Percentiles rank a stretch among this genome's conserved stretches.
phyloP scores from a whole-genome alignment of 495 filamentous ascomycete species.

The Daldinia concentrica region DNA sequence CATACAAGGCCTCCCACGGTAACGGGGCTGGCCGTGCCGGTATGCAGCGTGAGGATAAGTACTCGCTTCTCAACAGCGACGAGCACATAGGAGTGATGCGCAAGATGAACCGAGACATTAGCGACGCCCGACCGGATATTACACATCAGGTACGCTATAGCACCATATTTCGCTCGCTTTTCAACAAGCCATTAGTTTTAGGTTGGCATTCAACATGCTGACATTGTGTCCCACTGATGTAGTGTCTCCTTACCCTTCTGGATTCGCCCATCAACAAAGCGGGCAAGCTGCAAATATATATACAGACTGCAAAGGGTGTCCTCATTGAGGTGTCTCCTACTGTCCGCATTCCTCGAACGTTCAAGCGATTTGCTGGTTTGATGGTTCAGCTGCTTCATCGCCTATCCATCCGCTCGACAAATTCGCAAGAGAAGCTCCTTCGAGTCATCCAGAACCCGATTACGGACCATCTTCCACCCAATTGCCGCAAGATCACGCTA shows the following conservation, averaged over 20 bases:
- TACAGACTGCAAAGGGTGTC: constrained; percentile 95
- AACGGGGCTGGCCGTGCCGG: constrained; percentile 67
- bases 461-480: constrained; percentile 93
- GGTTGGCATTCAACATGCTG: constrained; percentile 57
- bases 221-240: constrained; percentile 43
- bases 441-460: constrained; percentile 98
- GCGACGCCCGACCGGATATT: constrained; percentile 96
- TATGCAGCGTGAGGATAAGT: constrained; percentile 85
- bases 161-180: constrained; percentile 5
- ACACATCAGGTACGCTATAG: constrained; percentile 83
- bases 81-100: constrained; percentile 99
- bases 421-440: constrained; percentile 95
- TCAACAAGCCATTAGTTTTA: constrained; percentile 30
- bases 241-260: constrained; percentile 97
- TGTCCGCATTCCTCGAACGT: constrained; percentile 95
- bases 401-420: constrained; percentile 92
- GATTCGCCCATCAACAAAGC: constrained; percentile 99
- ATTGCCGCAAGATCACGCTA: constrained; percentile 96
- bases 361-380: constrained; percentile 97
- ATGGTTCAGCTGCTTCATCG: constrained; percentile 99
- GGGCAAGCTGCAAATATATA: constrained; percentile 96
- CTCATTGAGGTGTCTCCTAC: constrained; percentile 97
- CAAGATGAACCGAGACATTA: constrained; percentile 99
- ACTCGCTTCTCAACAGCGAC: constrained; percentile 95
- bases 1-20: constrained; percentile 84